phyloP scores from a whole-genome alignment of 495 filamentous ascomycete genomes.

The Penicillium alfredii region DNA sequence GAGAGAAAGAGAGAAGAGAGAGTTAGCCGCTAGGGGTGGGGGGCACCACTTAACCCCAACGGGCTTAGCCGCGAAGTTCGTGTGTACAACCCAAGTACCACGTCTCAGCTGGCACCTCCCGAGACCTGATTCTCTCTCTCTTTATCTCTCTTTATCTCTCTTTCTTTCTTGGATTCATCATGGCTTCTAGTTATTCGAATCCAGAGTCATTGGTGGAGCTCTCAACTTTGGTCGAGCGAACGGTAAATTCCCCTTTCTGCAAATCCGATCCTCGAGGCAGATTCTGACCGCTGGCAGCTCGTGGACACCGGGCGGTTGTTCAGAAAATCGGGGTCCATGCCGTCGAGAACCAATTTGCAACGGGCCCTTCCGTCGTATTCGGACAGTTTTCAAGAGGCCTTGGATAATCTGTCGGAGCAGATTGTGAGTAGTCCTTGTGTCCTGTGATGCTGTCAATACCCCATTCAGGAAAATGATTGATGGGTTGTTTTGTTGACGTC shows the following conservation, averaged over 20 bases:
- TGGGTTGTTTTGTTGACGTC: slow-evolving; percentile 14
- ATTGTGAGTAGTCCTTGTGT: slow-evolving; percentile 37
- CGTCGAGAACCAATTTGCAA: slow-evolving; percentile 34
- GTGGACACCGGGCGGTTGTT: slow-evolving; percentile 47
- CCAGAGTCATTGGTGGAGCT: slow-evolving; percentile 41
- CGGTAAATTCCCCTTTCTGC: slow-evolving; percentile 23
- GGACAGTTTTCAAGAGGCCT: slow-evolving; percentile 41
- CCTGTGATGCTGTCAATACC: background rate
- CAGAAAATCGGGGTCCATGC: slow-evolving; percentile 31
- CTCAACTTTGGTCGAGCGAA: slow-evolving; percentile 40
- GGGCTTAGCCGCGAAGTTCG: slow-evolving; percentile 22
- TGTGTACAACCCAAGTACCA: slow-evolving; percentile 25
- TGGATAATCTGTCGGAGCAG: slow-evolving; percentile 47
- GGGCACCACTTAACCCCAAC: slow-evolving; percentile 24
- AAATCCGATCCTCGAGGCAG: slow-evolving; percentile 1
- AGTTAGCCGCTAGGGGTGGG: slow-evolving; percentile 36
- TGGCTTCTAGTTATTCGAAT: slow-evolving; percentile 31
- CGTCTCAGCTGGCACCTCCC: too few relatives aligned
- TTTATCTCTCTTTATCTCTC: slow-evolving; percentile 1
- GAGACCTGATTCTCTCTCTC: slow-evolving; percentile 1
- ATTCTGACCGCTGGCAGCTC: slow-evolving; percentile 33
- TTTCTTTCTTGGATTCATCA: slow-evolving; percentile 8
- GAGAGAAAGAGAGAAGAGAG: slow-evolving; percentile 18
- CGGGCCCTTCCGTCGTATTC: slow-evolving; percentile 40
- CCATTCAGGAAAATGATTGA: background rate